These are phyloP conservation scores for Cryphonectria nitschkei DNA, from an alignment of 2,329 filamentous ascomycete genomes.

Conservation along the genomic window DNA sequence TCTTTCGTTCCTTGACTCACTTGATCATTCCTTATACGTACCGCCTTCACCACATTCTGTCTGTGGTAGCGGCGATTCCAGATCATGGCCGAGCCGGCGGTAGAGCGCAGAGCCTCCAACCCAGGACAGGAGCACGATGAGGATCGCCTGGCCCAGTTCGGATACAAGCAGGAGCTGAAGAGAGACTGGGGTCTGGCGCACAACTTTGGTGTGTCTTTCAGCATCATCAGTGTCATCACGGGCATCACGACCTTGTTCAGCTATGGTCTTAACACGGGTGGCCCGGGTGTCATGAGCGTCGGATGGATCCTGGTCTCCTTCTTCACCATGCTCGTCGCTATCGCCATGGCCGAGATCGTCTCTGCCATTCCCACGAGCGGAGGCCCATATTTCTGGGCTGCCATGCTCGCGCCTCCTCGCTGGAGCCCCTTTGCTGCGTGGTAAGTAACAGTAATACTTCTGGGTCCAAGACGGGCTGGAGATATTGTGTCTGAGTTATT, in stretches of 20 bases:
- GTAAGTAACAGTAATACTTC: slow-evolving; percentile 22
- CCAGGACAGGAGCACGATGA: slow-evolving; percentile 47
- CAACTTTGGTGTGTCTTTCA: slow-evolving; percentile 66
- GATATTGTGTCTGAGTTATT: background rate
- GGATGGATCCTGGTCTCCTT: slow-evolving; percentile 60
- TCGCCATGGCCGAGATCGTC: slow-evolving; percentile 62
- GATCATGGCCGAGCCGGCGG: slow-evolving; percentile 30
- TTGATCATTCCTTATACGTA: too few relatives aligned
- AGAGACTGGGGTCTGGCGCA: slow-evolving; percentile 62
- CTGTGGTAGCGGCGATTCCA: background rate
- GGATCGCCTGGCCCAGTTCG: slow-evolving; percentile 56
- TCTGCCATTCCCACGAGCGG: slow-evolving; percentile 62
- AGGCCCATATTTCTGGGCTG: slow-evolving; percentile 65
- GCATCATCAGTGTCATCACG: slow-evolving; percentile 64
- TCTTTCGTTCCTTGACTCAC: too few relatives aligned
- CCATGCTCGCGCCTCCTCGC: slow-evolving; percentile 54
- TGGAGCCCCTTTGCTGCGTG: slow-evolving; percentile 45
- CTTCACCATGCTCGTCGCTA: slow-evolving; percentile 58
- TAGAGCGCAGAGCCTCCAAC: slow-evolving; percentile 35
- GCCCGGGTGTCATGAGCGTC: slow-evolving; percentile 58
- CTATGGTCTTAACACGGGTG: slow-evolving; percentile 59
- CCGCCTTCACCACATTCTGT: background rate
- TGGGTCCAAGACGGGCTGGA: background rate
- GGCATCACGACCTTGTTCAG: slow-evolving; percentile 62
- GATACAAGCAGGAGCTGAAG: slow-evolving; percentile 62